phyloP scores from a whole-genome alignment of 768 basidiomycete species.

The Tylopilus sp. region DNA sequence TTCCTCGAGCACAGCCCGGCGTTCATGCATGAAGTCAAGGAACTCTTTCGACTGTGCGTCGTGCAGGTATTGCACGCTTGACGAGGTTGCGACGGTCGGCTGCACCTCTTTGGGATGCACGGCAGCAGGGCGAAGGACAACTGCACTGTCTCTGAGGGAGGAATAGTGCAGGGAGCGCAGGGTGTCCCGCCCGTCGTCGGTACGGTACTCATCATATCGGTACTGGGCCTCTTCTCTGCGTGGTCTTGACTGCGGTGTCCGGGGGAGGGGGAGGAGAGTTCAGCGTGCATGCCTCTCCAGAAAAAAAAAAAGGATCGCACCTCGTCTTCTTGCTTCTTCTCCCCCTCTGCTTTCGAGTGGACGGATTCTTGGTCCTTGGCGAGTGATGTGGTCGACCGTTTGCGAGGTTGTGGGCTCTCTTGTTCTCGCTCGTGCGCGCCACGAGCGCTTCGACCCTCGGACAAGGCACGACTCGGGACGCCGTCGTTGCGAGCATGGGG shows the following conservation, averaged over 20 bases:
- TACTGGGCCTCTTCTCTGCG: background rate
- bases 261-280: background rate
- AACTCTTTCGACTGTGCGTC: constrained; percentile 9
- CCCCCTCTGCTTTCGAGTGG: background rate
- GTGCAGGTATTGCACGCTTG: background rate
- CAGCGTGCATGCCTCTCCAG: background rate
- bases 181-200: background rate
- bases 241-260: background rate
- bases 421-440: background rate
- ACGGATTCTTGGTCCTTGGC: background rate
- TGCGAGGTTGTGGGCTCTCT: background rate
- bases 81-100: background rate
- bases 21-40: constrained; percentile 1
- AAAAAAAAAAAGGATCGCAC: background rate
- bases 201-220: too few species aligned
- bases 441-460: background rate
- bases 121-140: background rate
- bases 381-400: background rate
- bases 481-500: background rate
- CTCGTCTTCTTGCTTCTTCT: constrained; percentile 2
- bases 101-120: background rate
- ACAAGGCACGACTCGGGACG: background rate
- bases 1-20: constrained; percentile 3
- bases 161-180: background rate
- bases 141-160: background rate